Percentiles rank a stretch among this genome's conserved stretches.
Evolutionary conservation across 2,329 filamentous ascomycete species (phyloP).

Genomic region (Nigrospora osmanthi): DNA sequence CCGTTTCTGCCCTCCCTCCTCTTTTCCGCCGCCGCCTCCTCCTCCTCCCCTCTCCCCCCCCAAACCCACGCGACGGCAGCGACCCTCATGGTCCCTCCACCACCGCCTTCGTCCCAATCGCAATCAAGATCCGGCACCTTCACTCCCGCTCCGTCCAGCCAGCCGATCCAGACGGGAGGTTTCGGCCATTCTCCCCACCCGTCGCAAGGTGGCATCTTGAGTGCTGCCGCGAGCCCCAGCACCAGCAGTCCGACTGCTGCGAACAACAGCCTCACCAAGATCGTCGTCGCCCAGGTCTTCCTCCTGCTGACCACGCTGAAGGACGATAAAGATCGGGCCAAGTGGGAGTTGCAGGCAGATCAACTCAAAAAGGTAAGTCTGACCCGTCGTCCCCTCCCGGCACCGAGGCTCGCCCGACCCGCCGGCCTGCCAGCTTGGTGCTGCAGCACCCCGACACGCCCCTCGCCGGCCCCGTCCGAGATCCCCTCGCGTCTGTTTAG

Average conservation of each 20-base stretch:
- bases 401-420: no score
- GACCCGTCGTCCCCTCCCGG: slow-evolving; percentile 13
- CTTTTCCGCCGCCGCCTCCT: no score
- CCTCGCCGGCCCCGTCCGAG: neutral
- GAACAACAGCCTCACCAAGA: slow-evolving; percentile 70
- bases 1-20: slow-evolving; percentile 3
- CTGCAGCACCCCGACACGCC: neutral
- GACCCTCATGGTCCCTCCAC: slow-evolving; percentile 25
- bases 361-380: slow-evolving; percentile 78
- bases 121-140: slow-evolving; percentile 54
- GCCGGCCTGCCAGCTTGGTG: neutral
- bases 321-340: slow-evolving; percentile 81
- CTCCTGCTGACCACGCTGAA: slow-evolving; percentile 90
- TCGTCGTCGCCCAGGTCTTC: slow-evolving; percentile 92
- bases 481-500: no score
- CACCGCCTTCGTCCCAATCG: slow-evolving; percentile 25
- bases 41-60: slow-evolving; percentile 9
- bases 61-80: slow-evolving; percentile 12
- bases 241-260: slow-evolving; percentile 53
- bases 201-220: slow-evolving; percentile 47
- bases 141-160: slow-evolving; percentile 46
- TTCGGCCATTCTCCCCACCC: slow-evolving; percentile 47
- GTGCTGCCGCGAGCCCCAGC: slow-evolving; percentile 53
- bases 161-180: slow-evolving; percentile 47
- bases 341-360: slow-evolving; percentile 88